Percentiles rank a stretch among this genome's conserved stretches.
phyloP scores from a whole-genome alignment of 2,329 filamentous ascomycete genomes.

The Cladosporium sphaerospermum region DNA sequence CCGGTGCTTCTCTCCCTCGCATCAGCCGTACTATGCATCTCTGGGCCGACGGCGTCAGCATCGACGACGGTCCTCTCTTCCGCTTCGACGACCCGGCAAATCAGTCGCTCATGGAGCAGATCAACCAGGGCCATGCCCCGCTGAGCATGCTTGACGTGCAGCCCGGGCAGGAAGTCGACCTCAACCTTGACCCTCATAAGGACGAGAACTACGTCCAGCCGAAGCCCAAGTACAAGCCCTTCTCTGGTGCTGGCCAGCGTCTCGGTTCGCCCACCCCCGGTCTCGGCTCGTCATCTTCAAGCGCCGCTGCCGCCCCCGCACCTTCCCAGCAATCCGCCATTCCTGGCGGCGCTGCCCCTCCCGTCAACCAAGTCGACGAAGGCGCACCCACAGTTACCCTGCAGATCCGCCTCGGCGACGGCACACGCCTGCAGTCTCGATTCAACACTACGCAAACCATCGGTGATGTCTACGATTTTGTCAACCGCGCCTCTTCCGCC shows the following conservation, averaged over 20 bases:
- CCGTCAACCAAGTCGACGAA: constrained; percentile 51
- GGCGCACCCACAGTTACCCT: constrained; percentile 63
- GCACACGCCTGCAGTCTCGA: constrained; percentile 67
- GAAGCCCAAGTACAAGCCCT: constrained; percentile 71
- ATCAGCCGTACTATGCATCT: constrained; percentile 68
- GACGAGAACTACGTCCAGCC: constrained; percentile 66
- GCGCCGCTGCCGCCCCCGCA: constrained; percentile 20
- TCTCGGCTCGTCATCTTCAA: constrained; percentile 23
- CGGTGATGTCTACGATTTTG: constrained; percentile 70
- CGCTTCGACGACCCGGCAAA: constrained; percentile 76
- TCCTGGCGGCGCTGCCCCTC: constrained; percentile 27
- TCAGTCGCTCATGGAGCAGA: constrained; percentile 65
- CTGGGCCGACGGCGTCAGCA: constrained; percentile 79
- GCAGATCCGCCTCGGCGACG: constrained; percentile 72
- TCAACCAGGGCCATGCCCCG: constrained; percentile 69
- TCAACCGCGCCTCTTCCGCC: constrained; percentile 56
- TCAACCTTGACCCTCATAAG: constrained; percentile 68
- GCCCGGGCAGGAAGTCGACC: constrained; percentile 68
- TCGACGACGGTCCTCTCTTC: constrained; percentile 72
- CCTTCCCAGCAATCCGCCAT: constrained; percentile 25
- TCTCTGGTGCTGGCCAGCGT: constrained; percentile 63
- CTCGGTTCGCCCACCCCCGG: constrained; percentile 73
- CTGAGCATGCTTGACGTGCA: constrained; percentile 72
- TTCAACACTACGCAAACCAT: constrained; percentile 78
- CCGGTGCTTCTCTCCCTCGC: constrained; percentile 35